Percentiles rank a stretch among this genome's conserved stretches.
phyloP scores from a whole-genome alignment of 2,329 filamentous ascomycete species.

The Botrytis porri region DNA sequence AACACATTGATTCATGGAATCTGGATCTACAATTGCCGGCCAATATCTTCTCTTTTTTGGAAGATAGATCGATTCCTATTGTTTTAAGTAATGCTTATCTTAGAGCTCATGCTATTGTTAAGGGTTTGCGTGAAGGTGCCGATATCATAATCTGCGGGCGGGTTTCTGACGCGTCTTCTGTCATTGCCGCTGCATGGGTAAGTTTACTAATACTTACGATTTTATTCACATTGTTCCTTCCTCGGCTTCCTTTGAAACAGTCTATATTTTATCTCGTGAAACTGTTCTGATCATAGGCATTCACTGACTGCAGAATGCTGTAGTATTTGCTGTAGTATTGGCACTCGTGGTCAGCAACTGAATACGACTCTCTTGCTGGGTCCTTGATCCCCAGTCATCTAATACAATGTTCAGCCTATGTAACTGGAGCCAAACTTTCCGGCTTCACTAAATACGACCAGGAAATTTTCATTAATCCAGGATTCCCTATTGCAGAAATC shows the following conservation, averaged over 20 bases:
- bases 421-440: neutral
- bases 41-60: neutral
- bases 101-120: neutral
- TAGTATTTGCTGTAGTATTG: no score
- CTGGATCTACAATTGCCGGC: neutral
- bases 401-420: neutral
- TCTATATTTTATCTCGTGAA: neutral
- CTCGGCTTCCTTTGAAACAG: neutral
- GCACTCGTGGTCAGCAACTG: neutral
- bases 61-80: neutral
- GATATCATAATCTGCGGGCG: neutral
- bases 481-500: neutral
- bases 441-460: neutral
- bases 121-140: neutral
- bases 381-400: neutral
- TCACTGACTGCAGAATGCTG: neutral
- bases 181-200: neutral
- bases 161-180: neutral
- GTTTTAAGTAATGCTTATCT: neutral
- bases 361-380: neutral
- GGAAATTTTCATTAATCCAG: neutral
- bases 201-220: neutral
- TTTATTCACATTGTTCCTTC: neutral
- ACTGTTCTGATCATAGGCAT: neutral
- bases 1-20: neutral